Evolutionary conservation across 2,329 filamentous ascomycete genomes (phyloP).

Genomic region (Sporothrix pallida): DNA sequence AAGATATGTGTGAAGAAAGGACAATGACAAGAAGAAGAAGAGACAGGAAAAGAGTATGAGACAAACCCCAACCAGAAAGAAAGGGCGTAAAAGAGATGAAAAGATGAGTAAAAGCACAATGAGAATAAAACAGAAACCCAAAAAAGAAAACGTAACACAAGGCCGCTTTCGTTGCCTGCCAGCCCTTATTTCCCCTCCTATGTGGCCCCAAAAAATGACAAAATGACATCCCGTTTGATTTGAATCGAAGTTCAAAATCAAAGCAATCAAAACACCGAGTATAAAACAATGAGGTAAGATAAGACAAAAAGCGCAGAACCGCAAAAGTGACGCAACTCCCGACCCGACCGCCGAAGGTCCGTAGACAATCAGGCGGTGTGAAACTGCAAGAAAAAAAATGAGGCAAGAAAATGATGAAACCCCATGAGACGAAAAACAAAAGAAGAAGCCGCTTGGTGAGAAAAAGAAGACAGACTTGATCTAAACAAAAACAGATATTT

Average conservation of each 20-base stretch:
- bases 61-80: not conserved
- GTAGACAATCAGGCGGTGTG: not conserved
- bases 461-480: conserved; percentile 47
- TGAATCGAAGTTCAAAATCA: conserved; percentile 2
- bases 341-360: conserved; percentile 22
- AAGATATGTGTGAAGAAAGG: conserved; percentile 19
- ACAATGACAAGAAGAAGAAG: conserved; percentile 13
- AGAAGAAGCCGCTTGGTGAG: conserved; percentile 30
- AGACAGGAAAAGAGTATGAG: not conserved
- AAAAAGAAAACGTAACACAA: conserved; percentile 19
- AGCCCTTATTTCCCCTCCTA: conserved; percentile 23
- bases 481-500: conserved; percentile 55
- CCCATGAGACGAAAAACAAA: conserved; percentile 19
- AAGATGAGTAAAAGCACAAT: conserved; percentile 18
- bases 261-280: conserved; percentile 35
- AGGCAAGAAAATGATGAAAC: conserved; percentile 23
- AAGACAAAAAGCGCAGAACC: not conserved
- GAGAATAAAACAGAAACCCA: conserved; percentile 11
- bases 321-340: not conserved
- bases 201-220: conserved; percentile 28
- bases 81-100: not conserved
- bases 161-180: conserved; percentile 34
- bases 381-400: conserved; percentile 25
- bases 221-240: conserved; percentile 29
- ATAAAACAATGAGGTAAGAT: not conserved